Base-by-base conservation (phyloP, 2,329 filamentous ascomycete genomes). In the Fusarium coicis region DNA sequence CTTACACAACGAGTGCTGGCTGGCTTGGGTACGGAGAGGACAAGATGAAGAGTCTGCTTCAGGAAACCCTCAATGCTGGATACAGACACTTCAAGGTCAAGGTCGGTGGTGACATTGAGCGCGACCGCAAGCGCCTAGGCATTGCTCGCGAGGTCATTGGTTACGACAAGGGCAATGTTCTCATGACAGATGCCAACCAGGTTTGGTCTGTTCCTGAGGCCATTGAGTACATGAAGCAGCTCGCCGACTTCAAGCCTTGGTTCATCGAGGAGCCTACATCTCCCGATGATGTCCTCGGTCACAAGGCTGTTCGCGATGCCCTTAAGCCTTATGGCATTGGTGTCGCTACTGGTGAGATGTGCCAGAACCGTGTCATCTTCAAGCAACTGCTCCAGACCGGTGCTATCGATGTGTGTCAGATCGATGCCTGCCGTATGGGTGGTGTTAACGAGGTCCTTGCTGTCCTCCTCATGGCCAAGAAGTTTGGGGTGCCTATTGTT, bases 101-200 rank as follows among this genome's bases (percentile, higher is more conserved):
- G 86, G 94, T 97, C 50, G 94, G 94, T 43, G 89, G 88, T 16
- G 89, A 88, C 74, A 79, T 97, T 21, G 92, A 91, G 74, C 90
- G 92, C 71, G 94, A 97, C 82, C 87, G 88, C 77, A 86, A 88
- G 66, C 87, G 95, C 9, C 85, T 97, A 76, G 81, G 82, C 19
- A 94, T 97, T 81, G 94, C 93, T 10, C 87, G 94, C 50, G 90
- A 93, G 36, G 90, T 96, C 44, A 93, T 97, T 80, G 93, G 93
- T 5, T 96, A 92, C 81, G 94, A 97, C 82, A 86, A 87, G 79
- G 94, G 92, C 67, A 96, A 96, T 81, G 88, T 96, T 58, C 87
- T 97, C 76, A 97, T 97, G 94, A 92, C 97, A 18, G 94, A 97
- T 84, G 94, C 94, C 57, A 97, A 97, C 84, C 95, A 97, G 86